Evolutionary conservation across 2,329 filamentous ascomycete species (phyloP).

Genomic region (Albifimbria verrucaria): DNA sequence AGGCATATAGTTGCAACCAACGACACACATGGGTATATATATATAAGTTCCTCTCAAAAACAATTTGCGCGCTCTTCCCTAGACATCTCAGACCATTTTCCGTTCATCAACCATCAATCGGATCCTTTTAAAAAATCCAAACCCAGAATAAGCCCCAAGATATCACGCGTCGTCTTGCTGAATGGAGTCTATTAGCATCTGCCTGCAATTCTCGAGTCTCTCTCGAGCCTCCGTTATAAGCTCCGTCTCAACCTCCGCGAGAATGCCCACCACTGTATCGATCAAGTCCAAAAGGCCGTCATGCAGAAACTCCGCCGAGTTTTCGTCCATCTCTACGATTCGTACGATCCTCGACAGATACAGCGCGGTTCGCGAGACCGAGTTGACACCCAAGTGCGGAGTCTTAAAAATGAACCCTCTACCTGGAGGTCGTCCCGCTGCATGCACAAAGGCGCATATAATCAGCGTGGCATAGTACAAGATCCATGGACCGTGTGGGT

Average conservation of each 20-base stretch:
- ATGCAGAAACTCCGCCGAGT: conserved; percentile 64
- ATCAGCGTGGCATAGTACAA: conserved; percentile 83
- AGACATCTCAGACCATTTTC: too few relatives aligned
- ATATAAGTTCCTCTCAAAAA: too few relatives aligned
- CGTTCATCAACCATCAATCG: too few relatives aligned
- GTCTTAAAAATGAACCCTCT: conserved; percentile 41
- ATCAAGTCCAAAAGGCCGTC: conserved; percentile 44
- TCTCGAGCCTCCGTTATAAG: conserved; percentile 73
- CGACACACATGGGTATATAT: too few relatives aligned
- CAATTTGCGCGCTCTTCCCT: too few relatives aligned
- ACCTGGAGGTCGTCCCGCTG: conserved; percentile 59
- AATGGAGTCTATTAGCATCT: conserved; percentile 17
- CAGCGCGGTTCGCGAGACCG: conserved; percentile 31
- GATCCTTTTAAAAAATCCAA: too few relatives aligned
- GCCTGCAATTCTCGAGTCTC: conserved; percentile 62
- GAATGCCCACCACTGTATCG: conserved; percentile 38
- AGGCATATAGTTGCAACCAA: too few relatives aligned
- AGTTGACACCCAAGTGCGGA: conserved; percentile 35
- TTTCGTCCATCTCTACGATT: conserved; percentile 66
- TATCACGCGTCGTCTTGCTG: too few relatives aligned
- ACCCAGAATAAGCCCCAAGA: too few relatives aligned
- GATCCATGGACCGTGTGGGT: conserved; percentile 86
- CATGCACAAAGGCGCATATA: conserved; percentile 85
- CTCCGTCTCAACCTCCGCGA: conserved; percentile 55
- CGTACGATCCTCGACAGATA: conserved; percentile 63